phyloP scores from a whole-genome alignment of 805 yeast species.

The Yamadazyma scolyti region DNA sequence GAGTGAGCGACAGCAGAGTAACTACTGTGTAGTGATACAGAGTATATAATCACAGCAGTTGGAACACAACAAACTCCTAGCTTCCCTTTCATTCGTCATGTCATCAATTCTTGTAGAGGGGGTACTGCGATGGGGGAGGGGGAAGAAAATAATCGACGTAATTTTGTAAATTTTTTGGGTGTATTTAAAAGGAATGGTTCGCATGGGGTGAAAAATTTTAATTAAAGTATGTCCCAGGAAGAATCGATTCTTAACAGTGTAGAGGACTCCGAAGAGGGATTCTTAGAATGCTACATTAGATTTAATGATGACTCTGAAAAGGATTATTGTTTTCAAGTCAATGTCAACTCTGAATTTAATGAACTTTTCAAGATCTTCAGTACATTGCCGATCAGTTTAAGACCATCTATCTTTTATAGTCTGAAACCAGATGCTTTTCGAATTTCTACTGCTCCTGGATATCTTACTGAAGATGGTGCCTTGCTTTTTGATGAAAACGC shows the following conservation, averaged over 20 bases:
- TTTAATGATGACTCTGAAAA: slow-evolving; percentile 81
- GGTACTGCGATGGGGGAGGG: no score
- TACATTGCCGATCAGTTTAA: slow-evolving; percentile 65
- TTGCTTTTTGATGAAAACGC: slow-evolving; percentile 65
- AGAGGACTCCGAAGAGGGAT: slow-evolving; percentile 23
- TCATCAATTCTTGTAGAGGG: no score
- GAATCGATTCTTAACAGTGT: slow-evolving; percentile 21
- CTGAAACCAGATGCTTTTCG: slow-evolving; percentile 61
- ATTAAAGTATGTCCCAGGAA: slow-evolving; percentile 12
- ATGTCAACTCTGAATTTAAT: slow-evolving; percentile 53
- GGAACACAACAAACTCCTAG: no score
- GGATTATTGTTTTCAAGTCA: slow-evolving; percentile 86
- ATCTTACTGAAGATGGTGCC: slow-evolving; percentile 78
- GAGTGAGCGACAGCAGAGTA: no score
- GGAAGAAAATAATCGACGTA: no score
- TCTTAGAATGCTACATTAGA: slow-evolving; percentile 62
- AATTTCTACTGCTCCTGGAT: slow-evolving; percentile 69
- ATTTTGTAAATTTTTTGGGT: not conserved
- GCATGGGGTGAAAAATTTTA: not conserved
- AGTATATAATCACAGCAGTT: no score
- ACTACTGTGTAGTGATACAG: no score
- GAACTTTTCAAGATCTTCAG: slow-evolving; percentile 61
- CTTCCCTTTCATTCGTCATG: no score
- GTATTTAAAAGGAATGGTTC: not conserved
- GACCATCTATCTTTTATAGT: slow-evolving; percentile 76